Evolutionary conservation across 371 early-diverging fungal genomes (phyloP).

Genomic region (Apophysomyces variabilis): DNA sequence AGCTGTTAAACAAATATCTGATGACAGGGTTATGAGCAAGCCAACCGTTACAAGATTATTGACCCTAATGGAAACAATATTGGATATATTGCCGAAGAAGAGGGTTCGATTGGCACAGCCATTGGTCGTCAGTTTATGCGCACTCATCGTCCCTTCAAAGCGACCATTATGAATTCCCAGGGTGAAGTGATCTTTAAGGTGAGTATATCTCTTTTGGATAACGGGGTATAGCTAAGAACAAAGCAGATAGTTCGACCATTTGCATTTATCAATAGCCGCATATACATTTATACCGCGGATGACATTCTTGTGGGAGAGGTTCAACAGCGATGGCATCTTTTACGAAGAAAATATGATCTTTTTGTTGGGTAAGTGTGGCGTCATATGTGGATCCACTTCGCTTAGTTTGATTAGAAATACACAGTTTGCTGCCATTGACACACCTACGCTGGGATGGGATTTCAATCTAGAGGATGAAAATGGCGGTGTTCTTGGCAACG

Average conservation of each 20-base stretch:
- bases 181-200: constrained; percentile 78
- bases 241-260: constrained; percentile 71
- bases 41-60: constrained; percentile 84
- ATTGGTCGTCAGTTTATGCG: constrained; percentile 77
- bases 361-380: constrained; percentile 54
- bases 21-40: constrained; percentile 81
- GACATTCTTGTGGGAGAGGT: constrained; percentile 82
- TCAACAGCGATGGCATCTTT: constrained; percentile 90
- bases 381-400: neutral
- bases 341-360: constrained; percentile 83
- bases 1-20: neutral
- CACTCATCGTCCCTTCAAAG: constrained; percentile 82
- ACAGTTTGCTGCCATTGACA: constrained; percentile 85
- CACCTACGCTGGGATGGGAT: constrained; percentile 80
- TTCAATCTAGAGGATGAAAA: constrained; percentile 74
- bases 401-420: constrained; percentile 19
- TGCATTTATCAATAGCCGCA: constrained; percentile 79
- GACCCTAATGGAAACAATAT: constrained; percentile 72
- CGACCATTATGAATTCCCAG: constrained; percentile 70
- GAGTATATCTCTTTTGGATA: neutral
- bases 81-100: constrained; percentile 85
- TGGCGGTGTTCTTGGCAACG: constrained; percentile 61
- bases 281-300: constrained; percentile 65
- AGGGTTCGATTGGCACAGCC: constrained; percentile 58
- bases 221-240: neutral